Base-by-base conservation (phyloP, 305 asterid species). In the Fraxinus sp. region DNA sequence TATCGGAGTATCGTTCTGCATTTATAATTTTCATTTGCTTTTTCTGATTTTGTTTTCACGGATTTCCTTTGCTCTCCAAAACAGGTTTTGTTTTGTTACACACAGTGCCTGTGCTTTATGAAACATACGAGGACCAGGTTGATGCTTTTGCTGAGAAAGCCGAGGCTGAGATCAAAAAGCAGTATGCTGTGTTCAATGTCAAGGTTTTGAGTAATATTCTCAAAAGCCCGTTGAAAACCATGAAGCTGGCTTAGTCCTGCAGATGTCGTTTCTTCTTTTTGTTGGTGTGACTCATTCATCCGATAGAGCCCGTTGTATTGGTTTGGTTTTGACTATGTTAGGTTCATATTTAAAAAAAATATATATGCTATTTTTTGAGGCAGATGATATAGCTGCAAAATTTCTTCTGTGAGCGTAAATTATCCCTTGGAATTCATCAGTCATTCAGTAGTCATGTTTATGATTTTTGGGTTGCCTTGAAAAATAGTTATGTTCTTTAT, bases 111-210 rank as follows among this genome's bases (percentile, higher is more conserved):
- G 68, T 84, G 82, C 74, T 89, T 62, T 90, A 87, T 18, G 92
- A 87, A 72, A 86, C 84, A 71, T 83, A 87, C 0, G 91, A 89
- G 84, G 90, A 89, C 59, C 86, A 84, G 89, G 86, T 90, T 18
- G 91, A 89, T 73, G 90, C 89, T 37, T 86, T 90, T 78, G 89
- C 86, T 36, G 93, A 88, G 87, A 90, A 88, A 86, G 93, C 88
- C 0, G 91, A 86, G 83, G 84, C 84, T 2, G 93, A 87, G 86
- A 66, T 90, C 24, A 90, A 86, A 86, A 90, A 88, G 81, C 93
- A 88, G 80, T 90, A 87, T 36, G 87, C 82, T 0, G 86, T 87
- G 83, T 82, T 90, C 81, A 36, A 83, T 70, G 85, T 79, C 78
- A 86, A 87, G 86, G 88, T 90, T 64, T 77, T 88, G 44, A 88